Conservation (phyloP, 1,139 yeast species). For the Chernovozyma sophiae-reginae region DNA sequence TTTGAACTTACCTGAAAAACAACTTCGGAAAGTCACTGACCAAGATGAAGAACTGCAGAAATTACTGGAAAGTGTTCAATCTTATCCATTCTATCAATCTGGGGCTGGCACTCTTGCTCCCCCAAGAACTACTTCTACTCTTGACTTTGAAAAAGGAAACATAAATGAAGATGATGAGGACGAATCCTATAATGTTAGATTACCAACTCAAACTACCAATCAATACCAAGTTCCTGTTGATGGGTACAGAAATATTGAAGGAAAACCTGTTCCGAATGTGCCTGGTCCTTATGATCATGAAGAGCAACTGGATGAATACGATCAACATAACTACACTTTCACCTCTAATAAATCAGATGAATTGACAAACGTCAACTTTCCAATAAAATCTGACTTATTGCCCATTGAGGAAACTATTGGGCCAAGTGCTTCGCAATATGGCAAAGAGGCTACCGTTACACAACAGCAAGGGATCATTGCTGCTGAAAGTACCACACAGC, state of each 20-base stretch:
- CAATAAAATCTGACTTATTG: not conserved
- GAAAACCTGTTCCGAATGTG: constrained; percentile 4
- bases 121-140: not conserved
- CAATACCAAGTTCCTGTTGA: constrained; percentile 32
- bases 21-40: not conserved
- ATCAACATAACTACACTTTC: constrained; percentile 20
- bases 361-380: not conserved
- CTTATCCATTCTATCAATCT: not conserved
- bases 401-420: not conserved
- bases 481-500: not conserved
- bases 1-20: not conserved
- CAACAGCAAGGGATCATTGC: not conserved
- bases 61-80: not conserved
- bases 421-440: not conserved
- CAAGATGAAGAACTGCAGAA: not conserved
- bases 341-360: constrained; percentile 19
- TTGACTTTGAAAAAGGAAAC: not conserved
- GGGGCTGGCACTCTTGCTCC: not conserved
- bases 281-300: constrained; percentile 8
- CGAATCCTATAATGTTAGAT: constrained; percentile 20
- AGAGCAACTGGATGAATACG: constrained; percentile 9
- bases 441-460: not conserved
- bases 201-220: constrained; percentile 36
- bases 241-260: constrained; percentile 13
- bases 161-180: constrained; percentile 20